A percentile compares a stretch with the other conserved stretches of the same genome.
phyloP scores from a whole-genome alignment of 345 rosid genomes.

The Salix udensis region DNA sequence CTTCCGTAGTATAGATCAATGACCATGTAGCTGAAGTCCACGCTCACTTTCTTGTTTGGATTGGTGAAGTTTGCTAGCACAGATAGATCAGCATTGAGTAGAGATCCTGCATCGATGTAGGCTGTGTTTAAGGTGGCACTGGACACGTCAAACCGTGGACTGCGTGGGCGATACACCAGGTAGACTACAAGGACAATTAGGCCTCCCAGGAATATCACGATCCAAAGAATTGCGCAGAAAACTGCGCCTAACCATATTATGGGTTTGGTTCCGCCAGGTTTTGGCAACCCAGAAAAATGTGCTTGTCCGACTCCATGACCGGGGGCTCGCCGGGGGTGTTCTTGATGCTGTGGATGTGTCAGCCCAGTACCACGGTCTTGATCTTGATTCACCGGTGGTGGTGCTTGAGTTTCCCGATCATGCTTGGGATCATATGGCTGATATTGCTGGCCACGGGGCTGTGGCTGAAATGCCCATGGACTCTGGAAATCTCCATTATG shows the following conservation, averaged over 20 bases:
- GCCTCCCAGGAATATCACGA: conserved; percentile 58
- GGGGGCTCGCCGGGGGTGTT: conserved; percentile 14
- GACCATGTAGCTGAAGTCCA: conserved; percentile 64
- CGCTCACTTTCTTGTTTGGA: conserved; percentile 64
- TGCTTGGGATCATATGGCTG: background rate
- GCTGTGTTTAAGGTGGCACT: conserved; percentile 71
- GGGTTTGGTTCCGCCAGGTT: conserved; percentile 32
- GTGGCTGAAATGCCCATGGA: background rate
- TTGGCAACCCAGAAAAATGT: conserved; percentile 13
- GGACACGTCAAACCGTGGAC: conserved; percentile 56
- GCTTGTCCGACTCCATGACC: conserved; percentile 10
- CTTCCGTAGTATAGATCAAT: conserved; percentile 62
- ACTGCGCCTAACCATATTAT: conserved; percentile 43
- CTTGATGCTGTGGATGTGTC: background rate
- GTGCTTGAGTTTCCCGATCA: background rate
- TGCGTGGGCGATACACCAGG: conserved; percentile 69
- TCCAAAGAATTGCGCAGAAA: conserved; percentile 58
- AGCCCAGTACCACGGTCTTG: background rate
- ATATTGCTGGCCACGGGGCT: background rate
- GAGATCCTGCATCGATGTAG: conserved; percentile 58
- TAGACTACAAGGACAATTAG: conserved; percentile 62
- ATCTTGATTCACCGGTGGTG: background rate
- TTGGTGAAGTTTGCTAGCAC: conserved; percentile 83
- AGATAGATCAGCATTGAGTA: conserved; percentile 63
- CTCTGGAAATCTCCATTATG: background rate